Conservation (phyloP, 805 yeast species). For the Lipomyces yamanashiensis region DNA sequence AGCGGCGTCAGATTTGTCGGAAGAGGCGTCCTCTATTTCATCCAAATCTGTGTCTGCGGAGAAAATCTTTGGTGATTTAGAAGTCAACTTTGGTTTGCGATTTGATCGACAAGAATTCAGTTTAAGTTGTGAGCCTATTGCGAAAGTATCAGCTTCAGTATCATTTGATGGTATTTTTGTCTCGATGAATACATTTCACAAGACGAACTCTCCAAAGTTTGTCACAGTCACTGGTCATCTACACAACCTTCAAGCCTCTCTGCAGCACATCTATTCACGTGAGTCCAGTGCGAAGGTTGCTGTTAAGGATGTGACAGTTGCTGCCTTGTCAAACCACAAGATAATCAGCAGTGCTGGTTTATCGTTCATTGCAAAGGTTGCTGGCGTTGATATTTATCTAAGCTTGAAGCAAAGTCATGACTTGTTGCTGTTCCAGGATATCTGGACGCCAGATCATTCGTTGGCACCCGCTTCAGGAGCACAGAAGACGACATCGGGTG, state of each 20-base stretch:
- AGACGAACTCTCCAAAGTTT: constrained; percentile 44
- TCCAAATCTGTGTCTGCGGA: constrained; percentile 1
- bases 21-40: not conserved
- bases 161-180: constrained; percentile 71
- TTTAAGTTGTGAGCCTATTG: constrained; percentile 90
- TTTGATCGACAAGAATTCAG: constrained; percentile 76
- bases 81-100: constrained; percentile 63
- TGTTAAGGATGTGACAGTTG: constrained; percentile 51
- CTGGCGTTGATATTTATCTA: constrained; percentile 63
- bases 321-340: constrained; percentile 21
- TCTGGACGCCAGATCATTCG: constrained; percentile 68
- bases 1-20: not conserved
- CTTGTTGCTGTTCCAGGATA: constrained; percentile 75
- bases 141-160: constrained; percentile 85
- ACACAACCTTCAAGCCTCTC: constrained; percentile 64
- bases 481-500: constrained; percentile 16
- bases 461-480: not conserved
- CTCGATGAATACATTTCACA: constrained; percentile 57
- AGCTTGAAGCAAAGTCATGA: constrained; percentile 88
- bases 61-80: constrained; percentile 57
- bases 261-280: constrained; percentile 90
- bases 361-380: constrained; percentile 53
- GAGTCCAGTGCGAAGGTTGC: constrained; percentile 78
- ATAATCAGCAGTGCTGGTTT: constrained; percentile 18
- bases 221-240: constrained; percentile 55